Evolutionary conservation across 1,284 basidiomycete species (phyloP).

Genomic region (Heliocybe sulcata): DNA sequence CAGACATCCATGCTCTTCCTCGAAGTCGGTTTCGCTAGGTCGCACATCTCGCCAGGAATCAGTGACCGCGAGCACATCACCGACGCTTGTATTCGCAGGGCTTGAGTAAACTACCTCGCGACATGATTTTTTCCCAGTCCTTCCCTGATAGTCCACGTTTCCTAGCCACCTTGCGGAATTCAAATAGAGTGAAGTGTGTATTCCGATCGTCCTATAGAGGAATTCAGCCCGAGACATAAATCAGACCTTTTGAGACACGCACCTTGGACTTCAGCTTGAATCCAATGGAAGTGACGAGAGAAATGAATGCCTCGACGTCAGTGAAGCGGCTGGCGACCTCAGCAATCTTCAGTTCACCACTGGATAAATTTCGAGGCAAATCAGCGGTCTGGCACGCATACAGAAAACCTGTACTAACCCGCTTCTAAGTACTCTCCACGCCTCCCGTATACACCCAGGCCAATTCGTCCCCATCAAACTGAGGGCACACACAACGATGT

Average conservation of each 20-base stretch:
- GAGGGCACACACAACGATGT: constrained; percentile 89
- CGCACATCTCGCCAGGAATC: too few relatives aligned
- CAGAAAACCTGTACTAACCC: constrained; percentile 48
- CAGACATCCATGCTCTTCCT: too few relatives aligned
- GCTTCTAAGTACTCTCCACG: constrained; percentile 77
- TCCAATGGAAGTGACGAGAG: constrained; percentile 69
- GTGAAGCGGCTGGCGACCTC: constrained; percentile 92
- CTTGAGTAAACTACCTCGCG: constrained; percentile 65
- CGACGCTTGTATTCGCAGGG: constrained; percentile 97
- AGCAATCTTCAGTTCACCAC: constrained; percentile 86
- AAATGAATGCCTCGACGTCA: constrained; percentile 69
- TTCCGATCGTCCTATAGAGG: constrained; percentile 67
- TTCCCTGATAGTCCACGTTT: constrained; percentile 37
- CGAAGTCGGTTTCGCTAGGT: too few relatives aligned
- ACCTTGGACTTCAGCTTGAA: constrained; percentile 78
- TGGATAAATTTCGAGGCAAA: constrained; percentile 23
- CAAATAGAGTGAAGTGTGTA: constrained; percentile 85
- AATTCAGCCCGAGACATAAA: constrained; percentile 5
- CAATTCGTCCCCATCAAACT: constrained; percentile 98
- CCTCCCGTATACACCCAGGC: constrained; percentile 85
- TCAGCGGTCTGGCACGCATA: constrained; percentile 5
- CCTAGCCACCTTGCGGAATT: constrained; percentile 65
- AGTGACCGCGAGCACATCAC: constrained; percentile 30
- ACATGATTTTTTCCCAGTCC: constrained; percentile 59
- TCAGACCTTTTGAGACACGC: constrained; percentile 11